These are phyloP conservation scores for Reutealis trisperma DNA, from an alignment of 345 rosid genomes.

Conservation along the genomic window DNA sequence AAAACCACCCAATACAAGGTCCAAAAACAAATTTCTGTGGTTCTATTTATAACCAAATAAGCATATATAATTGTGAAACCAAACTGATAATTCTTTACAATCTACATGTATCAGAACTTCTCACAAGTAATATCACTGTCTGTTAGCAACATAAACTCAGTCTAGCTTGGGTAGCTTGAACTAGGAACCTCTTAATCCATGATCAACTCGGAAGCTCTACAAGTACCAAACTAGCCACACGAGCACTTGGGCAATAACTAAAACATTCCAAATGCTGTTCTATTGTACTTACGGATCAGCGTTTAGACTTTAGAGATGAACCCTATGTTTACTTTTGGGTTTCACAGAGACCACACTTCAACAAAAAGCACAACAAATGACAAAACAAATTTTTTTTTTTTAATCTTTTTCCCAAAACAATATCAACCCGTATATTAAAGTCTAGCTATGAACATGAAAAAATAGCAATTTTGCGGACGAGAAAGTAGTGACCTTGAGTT, in stretches of 20 bases:
- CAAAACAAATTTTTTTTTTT: too few species aligned
- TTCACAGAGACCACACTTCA: too few species aligned
- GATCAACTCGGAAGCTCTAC: background rate
- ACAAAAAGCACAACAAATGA: too few species aligned
- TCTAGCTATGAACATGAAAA: background rate
- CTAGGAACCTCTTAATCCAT: background rate
- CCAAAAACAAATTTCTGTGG: background rate
- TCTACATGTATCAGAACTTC: too few species aligned
- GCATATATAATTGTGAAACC: background rate
- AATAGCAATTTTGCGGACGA: background rate
- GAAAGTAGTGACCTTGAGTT: constrained; percentile 55
- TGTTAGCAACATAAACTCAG: background rate
- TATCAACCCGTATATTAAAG: background rate
- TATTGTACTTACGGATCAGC: too few species aligned
- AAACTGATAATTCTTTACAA: too few species aligned
- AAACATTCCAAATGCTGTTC: too few species aligned
- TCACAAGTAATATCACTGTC: background rate
- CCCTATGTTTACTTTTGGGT: too few species aligned
- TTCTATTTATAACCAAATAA: background rate
- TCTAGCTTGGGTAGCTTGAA: background rate
- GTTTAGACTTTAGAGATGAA: too few species aligned
- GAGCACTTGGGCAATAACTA: background rate
- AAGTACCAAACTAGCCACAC: background rate
- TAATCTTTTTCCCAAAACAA: background rate
- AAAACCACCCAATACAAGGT: background rate